Conservation (phyloP, 139 green algal genomes). For the Klebsormidium nitens region DNA sequence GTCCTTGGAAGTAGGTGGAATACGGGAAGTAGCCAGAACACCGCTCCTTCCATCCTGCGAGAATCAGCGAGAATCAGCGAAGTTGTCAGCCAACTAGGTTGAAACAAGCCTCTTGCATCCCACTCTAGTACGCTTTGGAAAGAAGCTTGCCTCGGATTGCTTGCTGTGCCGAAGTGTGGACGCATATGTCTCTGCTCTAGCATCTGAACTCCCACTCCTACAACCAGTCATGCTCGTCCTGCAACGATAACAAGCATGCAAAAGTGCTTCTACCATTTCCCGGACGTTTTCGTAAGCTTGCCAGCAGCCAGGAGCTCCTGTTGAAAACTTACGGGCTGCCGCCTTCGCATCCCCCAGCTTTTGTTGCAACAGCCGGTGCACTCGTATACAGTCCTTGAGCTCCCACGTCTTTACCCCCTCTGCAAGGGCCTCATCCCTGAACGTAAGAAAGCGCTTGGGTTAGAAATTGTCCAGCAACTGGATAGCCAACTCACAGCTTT, state of each 20-base stretch:
- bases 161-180: too few relatives aligned
- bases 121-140: neutral
- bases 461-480: neutral
- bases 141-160: too few relatives aligned
- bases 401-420: neutral
- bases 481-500: neutral
- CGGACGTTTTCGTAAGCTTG: too few relatives aligned
- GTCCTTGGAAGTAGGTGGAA: constrained; percentile 19
- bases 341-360: neutral
- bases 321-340: neutral
- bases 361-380: neutral
- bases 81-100: neutral
- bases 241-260: too few relatives aligned
- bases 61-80: too few relatives aligned
- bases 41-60: constrained; percentile 24
- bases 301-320: too few relatives aligned
- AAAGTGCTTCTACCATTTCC: too few relatives aligned
- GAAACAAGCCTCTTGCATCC: neutral
- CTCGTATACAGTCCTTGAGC: neutral
- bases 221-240: too few relatives aligned
- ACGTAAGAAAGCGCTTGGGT: neutral
- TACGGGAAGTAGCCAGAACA: constrained; percentile 22
- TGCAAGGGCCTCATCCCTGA: neutral
- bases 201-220: neutral
- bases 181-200: too few relatives aligned